Base-by-base conservation (phyloP, 768 basidiomycete genomes). In the Hericium rajendrae region DNA sequence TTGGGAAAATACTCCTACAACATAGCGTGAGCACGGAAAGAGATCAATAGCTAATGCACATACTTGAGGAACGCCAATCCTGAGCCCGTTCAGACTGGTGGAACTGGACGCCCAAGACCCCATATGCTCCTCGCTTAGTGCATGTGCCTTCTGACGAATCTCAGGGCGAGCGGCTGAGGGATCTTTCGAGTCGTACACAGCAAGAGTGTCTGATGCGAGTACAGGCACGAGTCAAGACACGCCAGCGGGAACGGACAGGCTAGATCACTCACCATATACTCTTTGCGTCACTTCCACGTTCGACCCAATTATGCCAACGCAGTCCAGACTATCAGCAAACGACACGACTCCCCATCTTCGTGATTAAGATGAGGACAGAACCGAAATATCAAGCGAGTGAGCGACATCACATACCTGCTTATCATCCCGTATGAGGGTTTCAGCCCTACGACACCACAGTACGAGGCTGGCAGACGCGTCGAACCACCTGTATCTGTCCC, bases 401-500 rank as follows among this genome's bases (percentile, higher is more conserved):
- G 28, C 28, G 53, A 24, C 56, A 46, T 38, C n/a, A 68, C 74
- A 55, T 54, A 91, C 90, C 92, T 78, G 65, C 91, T 93, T 32
- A 97, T 72, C 41, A 97, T 74, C 3, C 95, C 95, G 64, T 97
- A 97, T 0, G 94, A 94, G 0, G 95, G 95, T 66, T 99, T 99
- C 48, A 97, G 71, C 0, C 97, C 97, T 2, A 90, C 84, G 0
- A 97, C 75, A 4, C 94, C 92, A 63, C 92, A 97, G 65, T 97
- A 97, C 2, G 93, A 85, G 0, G 97, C 97, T 0, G 97, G 97
- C 2, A 99, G 74, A 41, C 95, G 81, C 10, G 87, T 85, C 5
- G 97, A 98, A 0, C 95, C 97, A 8, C 97, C 95, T 0, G 95
- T 98, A 68, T 99, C 97, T 2, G 94, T 95, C 0, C 86, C 91